Conservation (phyloP, 805 yeast genomes). For the Zygosaccharomyces pseudorouxii region DNA sequence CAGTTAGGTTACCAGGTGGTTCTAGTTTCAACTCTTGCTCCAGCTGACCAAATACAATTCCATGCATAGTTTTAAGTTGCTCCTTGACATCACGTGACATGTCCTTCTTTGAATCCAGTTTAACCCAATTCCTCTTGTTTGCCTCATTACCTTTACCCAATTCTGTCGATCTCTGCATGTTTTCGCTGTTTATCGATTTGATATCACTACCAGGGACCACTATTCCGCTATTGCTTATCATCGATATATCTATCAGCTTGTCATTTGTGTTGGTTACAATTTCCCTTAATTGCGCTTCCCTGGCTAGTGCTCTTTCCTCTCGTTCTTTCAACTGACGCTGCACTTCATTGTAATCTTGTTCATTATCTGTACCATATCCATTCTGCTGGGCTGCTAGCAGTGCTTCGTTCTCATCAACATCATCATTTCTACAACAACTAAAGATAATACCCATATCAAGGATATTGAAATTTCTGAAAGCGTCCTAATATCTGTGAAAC, state of each 20-base stretch:
- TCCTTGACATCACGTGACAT: slow-evolving; percentile 12
- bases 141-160: slow-evolving; percentile 41
- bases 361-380: slow-evolving; percentile 23
- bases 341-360: slow-evolving; percentile 17
- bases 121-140: slow-evolving; percentile 18
- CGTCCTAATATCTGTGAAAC: neutral
- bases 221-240: slow-evolving; percentile 35
- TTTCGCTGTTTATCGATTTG: slow-evolving; percentile 4
- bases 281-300: slow-evolving; percentile 30
- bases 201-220: slow-evolving; percentile 27
- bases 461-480: neutral
- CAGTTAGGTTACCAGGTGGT: slow-evolving; percentile 18
- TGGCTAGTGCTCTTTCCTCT: slow-evolving; percentile 23
- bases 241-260: slow-evolving; percentile 34
- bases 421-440: slow-evolving; percentile 27
- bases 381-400: slow-evolving; percentile 27
- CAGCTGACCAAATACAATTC: slow-evolving; percentile 13
- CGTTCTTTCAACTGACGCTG: slow-evolving; percentile 25
- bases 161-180: slow-evolving; percentile 27
- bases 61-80: slow-evolving; percentile 12
- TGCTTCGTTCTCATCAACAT: slow-evolving; percentile 24
- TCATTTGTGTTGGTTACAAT: slow-evolving; percentile 34
- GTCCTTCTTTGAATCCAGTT: slow-evolving; percentile 13
- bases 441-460: slow-evolving; percentile 28
- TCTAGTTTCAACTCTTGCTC: slow-evolving; percentile 19